phyloP scores from a whole-genome alignment of 768 basidiomycete genomes.

The Cyathus striatus region DNA sequence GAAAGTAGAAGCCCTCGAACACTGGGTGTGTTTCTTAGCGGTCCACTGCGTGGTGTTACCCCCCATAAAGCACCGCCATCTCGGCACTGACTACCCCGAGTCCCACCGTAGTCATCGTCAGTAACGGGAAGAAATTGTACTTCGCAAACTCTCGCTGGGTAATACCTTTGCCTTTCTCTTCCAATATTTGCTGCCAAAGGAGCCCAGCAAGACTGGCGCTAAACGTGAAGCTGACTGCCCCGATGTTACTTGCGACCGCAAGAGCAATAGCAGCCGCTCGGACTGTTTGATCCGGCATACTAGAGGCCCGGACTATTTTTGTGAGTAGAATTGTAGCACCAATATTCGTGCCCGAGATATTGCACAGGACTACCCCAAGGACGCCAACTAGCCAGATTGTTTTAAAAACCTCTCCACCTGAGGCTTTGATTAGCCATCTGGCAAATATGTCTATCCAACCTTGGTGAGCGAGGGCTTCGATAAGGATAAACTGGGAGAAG shows the following conservation, averaged over 20 bases:
- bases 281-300: constrained; percentile 17
- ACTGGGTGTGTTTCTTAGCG: no score
- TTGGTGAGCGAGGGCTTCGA: constrained; percentile 64
- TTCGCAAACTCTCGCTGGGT: constrained; percentile 53
- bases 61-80: constrained; percentile 46
- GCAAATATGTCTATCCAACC: constrained; percentile 85
- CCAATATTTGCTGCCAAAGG: constrained; percentile 72
- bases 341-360: constrained; percentile 77
- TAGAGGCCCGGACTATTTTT: constrained; percentile 57
- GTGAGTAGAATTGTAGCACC: constrained; percentile 79
- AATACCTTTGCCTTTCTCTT: constrained; percentile 62
- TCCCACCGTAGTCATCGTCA: constrained; percentile 55
- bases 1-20: no score
- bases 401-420: constrained; percentile 24
- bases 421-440: constrained; percentile 42
- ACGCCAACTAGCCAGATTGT: constrained; percentile 57
- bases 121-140: constrained; percentile 59
- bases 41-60: no score
- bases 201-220: constrained; percentile 79
- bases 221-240: constrained; percentile 80
- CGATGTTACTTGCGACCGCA: constrained; percentile 78
- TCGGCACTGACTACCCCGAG: constrained; percentile 64
- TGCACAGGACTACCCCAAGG: constrained; percentile 61
- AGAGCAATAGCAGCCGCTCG: constrained; percentile 58
- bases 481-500: constrained; percentile 83